Base-by-base conservation (phyloP, 805 yeast species). In the Grigorovia transvaalensis region DNA sequence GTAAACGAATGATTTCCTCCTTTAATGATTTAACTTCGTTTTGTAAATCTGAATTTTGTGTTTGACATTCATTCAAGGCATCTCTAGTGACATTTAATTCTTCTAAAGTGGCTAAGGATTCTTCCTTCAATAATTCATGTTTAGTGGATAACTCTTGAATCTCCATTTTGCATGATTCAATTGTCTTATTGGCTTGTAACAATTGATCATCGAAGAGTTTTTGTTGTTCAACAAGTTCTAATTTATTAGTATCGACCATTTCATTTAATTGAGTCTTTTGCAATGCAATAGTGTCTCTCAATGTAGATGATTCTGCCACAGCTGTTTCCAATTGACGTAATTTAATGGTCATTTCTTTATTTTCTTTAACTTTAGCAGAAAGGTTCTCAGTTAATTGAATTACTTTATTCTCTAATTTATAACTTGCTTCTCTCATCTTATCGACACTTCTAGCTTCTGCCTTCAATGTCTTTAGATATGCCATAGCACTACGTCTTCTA, bases 331-430 rank as follows among this genome's bases (percentile, higher is more conserved):
- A 64, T 12, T 64, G 61, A 46, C 78, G 76, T 48, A 90, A 78
- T 61, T 85, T 85, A 15, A 71, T 69, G 53, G 79, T 75, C 63
- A 91, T 74, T 54, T 76, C 78, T 71, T 84, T 84, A 69, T 90
- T 90, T 59, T 88, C 96, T 57, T 81, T 86, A 27, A 85, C 83
- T 66, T 88, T 86, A 41, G 81, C 71, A 0, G 96, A 80, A 54
- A 91, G 74, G 12, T 84, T 78, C 63, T 91, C 95, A 3, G 97
- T 91, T 59, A 93, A 79, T 69, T 90, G 95, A 57, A 93, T 89
- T n/a, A 95, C 97, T 75, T 95, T 93, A 70, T 93, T 93, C 69
- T 93, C 99, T 62, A 95, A 78, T 66, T 85, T 81, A 71, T 88
- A 93, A 61, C 95, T 89, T 43, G 88, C 95, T 67, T 91, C 96